Evolutionary conservation across 306 rosid species (phyloP).

Genomic region (Argentina anserina): DNA sequence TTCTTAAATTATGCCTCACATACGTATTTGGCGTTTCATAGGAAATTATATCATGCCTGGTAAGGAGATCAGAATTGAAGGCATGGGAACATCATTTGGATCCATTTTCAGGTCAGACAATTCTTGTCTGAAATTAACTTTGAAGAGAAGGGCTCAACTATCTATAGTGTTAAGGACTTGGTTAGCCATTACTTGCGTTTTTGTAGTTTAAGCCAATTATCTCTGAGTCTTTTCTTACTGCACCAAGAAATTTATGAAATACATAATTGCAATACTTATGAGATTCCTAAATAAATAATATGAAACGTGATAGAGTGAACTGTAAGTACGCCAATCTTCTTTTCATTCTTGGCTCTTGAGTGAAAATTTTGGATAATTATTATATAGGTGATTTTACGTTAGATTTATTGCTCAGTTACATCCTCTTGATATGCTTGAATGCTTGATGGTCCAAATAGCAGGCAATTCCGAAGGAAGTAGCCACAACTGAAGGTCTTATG

Average conservation of each 20-base stretch:
- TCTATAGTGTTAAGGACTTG: not conserved
- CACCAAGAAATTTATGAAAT: no score
- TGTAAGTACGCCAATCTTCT: no score
- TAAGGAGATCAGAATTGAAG: not conserved
- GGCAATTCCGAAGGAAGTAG: not conserved
- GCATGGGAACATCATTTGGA: not conserved
- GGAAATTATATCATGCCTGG: not conserved
- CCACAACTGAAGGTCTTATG: not conserved
- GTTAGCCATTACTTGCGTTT: not conserved
- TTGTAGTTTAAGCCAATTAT: not conserved
- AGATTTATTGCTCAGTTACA: not conserved
- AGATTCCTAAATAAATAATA: no score
- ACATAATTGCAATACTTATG: no score
- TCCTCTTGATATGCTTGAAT: not conserved
- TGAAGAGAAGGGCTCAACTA: not conserved
- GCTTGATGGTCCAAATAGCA: not conserved
- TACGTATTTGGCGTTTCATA: not conserved
- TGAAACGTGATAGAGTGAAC: not conserved
- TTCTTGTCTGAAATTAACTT: not conserved
- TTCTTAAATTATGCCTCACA: not conserved
- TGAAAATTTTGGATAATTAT: no score
- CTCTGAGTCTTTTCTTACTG: no score
- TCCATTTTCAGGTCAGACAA: not conserved
- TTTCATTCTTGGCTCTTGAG: no score
- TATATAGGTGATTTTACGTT: no score